Base-by-base conservation (phyloP, 2,329 filamentous ascomycete genomes). In the Cladosporium sp. region DNA sequence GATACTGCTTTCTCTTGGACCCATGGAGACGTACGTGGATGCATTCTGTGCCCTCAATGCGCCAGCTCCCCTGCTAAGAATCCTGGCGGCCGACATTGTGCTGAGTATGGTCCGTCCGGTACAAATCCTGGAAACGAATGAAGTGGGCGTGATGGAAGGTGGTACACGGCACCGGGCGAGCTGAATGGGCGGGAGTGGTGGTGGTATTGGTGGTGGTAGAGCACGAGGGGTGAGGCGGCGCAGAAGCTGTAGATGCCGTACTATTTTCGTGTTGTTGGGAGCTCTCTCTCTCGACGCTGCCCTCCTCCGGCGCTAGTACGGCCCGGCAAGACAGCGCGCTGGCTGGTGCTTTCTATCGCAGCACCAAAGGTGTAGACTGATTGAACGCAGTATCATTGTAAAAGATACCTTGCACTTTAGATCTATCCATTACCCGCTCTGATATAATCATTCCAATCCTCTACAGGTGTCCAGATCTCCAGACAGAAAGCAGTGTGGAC, bases 41-140 rank as follows among this genome's bases (percentile, higher is more conserved):
- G 69, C 68, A 62, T 70, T 64, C 53, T 69, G 68, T 65, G 68
- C 61, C 58, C 66, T 66, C 55, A 70, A 63, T 44, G 62, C 64
- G 56, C 64, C 28, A 44, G 68, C 65, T 57, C 67, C 61, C 44
- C 65, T 63, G 66, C 70, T 69, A 68, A 68, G 72, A 24, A 55
- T 32, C 32, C 47, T 44, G 40, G 40, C 22, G 52, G 52, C 52
- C 35, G 52, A 45, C 40, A 45, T 55, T 44, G 36, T 44, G 37
- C 36, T 32, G 17, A 20, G n/a, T 47, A 40, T 50, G 47, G 32
- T 22, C 42, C 42, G 24, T 45, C 42, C 47, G n/a, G 34, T 13
- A 20, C 12, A 36, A 7, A 4, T 47, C 25, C 45, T 48, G 28
- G 17, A 20, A 55, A 55, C 52, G 52, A 55, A 42, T 55, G 52